Base-by-base conservation (phyloP, 2,329 filamentous ascomycete species). In the Phaeoacremonium minimum region DNA sequence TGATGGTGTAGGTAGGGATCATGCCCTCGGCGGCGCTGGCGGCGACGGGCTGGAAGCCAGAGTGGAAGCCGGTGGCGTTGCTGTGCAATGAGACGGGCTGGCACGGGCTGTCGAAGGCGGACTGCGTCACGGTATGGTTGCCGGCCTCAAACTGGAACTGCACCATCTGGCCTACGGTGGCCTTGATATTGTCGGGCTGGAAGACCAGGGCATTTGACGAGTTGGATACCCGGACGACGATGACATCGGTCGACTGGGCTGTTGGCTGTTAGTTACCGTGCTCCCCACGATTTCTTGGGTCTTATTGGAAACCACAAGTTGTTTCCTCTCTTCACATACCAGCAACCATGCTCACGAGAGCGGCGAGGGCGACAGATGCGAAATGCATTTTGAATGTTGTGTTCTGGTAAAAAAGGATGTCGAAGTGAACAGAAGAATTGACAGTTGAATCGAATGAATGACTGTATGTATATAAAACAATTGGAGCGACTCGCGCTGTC, bases 121-220 rank as follows among this genome's bases (percentile, higher is more conserved):
- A 87, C 67, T 89, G 84, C 13, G 81, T 85, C 40, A 89, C 78
- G 34, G 85, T 89, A 73, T 91, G 86, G 69, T 90, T 90, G 48
- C 71, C 73, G 7, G 66, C 67, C 44, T 69, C 66, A 66, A 83
- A 84, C 58, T 83, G 77, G 68, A 83, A 84, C 61, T 82, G 76
- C 11, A 84, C 69, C 64, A 78, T 72, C 48, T 74, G 69, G 45
- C 86, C 85, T 3, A 68, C 61, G n/a, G 63, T 56, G 19, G 80
- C 85, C 44, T 66, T 69, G 55, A 91, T 57, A 51, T 73, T 80
- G 48, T 83, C 69, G 28, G 86, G 86, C 44, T 64, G 77, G 69
- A 80, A 90, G 43, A 64, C 71, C 39, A 85, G 63, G 32, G 64
- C 66, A 48, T 71, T 67, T 52, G 75, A 75, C 44, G 68, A 61